A percentile compares a stretch with the other conserved stretches of the same genome.
phyloP scores from a whole-genome alignment of 2,329 filamentous ascomycete genomes.

The Epichloe bromicola region DNA sequence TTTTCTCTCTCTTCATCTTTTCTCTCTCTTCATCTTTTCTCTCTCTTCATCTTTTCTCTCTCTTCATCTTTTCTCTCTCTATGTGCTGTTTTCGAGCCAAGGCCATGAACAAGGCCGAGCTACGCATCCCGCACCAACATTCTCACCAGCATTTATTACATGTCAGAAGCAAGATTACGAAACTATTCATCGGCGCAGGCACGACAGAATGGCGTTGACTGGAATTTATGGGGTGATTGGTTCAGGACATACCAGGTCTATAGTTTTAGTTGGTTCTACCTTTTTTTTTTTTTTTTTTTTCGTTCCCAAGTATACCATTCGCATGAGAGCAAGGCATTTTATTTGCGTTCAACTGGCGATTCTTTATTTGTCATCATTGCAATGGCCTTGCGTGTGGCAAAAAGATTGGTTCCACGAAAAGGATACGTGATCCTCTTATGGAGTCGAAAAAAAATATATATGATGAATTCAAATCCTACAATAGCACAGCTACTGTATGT shows the following conservation, averaged over 20 bases:
- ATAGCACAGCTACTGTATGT: background rate
- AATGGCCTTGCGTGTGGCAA: background rate
- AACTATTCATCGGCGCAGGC: background rate
- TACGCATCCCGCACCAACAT: background rate
- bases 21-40: background rate
- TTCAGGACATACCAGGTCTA: background rate
- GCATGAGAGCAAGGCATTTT: background rate
- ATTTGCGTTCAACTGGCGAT: background rate
- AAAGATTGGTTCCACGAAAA: too few species aligned
- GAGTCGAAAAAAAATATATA: too few species aligned
- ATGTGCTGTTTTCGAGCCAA: background rate
- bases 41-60: background rate
- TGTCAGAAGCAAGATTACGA: background rate
- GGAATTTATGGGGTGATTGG: background rate
- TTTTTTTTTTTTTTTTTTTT: background rate
- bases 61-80: background rate
- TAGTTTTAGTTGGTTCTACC: background rate
- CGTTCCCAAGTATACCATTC: background rate
- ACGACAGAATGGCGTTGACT: slow-evolving; percentile 1
- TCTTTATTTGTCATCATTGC: background rate
- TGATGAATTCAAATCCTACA: background rate
- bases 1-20: background rate
- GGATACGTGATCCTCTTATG: too few species aligned
- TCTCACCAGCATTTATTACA: background rate
- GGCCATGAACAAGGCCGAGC: background rate